These are phyloP conservation scores for Rutstroemia sp. DNA, from an alignment of 2,329 filamentous ascomycete genomes.

Conservation along the genomic window DNA sequence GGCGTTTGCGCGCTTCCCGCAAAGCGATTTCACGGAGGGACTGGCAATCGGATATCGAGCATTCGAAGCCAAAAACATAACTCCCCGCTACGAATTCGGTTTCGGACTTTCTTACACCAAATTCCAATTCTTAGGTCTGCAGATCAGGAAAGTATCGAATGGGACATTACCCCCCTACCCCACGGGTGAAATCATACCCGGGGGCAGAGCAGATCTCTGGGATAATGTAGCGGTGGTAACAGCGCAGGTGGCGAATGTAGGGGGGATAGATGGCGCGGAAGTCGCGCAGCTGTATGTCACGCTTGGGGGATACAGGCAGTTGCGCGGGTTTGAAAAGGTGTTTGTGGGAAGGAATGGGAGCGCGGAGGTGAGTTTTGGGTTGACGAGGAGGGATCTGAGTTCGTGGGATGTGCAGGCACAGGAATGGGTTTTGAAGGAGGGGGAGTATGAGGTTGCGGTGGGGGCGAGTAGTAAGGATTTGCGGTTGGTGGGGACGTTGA, in stretches of 20 bases:
- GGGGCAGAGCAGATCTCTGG: slow-evolving; percentile 47
- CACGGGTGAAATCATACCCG: slow-evolving; percentile 25
- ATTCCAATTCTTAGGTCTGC: slow-evolving; percentile 40
- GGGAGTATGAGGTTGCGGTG: slow-evolving; percentile 1
- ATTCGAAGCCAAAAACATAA: slow-evolving; percentile 35
- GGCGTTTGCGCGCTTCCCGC: slow-evolving; percentile 42
- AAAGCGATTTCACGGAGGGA: slow-evolving; percentile 41
- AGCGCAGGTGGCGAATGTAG: slow-evolving; percentile 45
- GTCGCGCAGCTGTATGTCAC: slow-evolving; percentile 27
- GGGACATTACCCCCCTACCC: slow-evolving; percentile 34
- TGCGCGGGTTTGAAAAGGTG: slow-evolving; percentile 56
- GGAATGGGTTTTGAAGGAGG: slow-evolving; percentile 38
- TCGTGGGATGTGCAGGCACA: slow-evolving; percentile 56
- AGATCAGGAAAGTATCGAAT: slow-evolving; percentile 20
- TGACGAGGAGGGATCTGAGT: slow-evolving; percentile 54
- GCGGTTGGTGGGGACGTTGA: not conserved
- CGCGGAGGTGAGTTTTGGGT: slow-evolving; percentile 38
- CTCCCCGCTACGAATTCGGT: slow-evolving; percentile 32
- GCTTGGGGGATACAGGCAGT: slow-evolving; percentile 46
- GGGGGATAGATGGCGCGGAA: slow-evolving; percentile 28
- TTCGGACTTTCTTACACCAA: slow-evolving; percentile 49
- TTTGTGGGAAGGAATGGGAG: slow-evolving; percentile 39
- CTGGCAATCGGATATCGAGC: slow-evolving; percentile 45
- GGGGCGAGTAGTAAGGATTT: slow-evolving; percentile 5
- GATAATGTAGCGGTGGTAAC: slow-evolving; percentile 42